Percentiles rank a stretch among this genome's conserved stretches.
These are phyloP conservation scores for Metschnikowia shivogae DNA, from an alignment of 805 yeast genomes.

Conservation along the genomic window DNA sequence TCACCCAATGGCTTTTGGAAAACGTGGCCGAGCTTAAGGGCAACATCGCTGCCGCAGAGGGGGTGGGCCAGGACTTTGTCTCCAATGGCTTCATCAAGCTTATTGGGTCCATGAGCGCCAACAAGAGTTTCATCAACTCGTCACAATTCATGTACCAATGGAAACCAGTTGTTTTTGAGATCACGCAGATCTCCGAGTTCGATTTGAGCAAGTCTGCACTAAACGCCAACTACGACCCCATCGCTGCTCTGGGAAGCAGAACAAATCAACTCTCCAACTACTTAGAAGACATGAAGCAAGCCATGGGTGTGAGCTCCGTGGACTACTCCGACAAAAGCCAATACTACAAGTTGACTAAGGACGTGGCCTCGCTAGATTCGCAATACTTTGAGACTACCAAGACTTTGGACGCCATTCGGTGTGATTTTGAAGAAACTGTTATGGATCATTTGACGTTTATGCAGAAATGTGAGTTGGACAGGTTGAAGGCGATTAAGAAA, in stretches of 20 bases:
- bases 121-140: constrained; percentile 63
- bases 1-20: constrained; percentile 55
- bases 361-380: constrained; percentile 55
- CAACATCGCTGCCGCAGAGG: constrained; percentile 58
- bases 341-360: constrained; percentile 48
- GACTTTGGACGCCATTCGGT: constrained; percentile 60
- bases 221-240: constrained; percentile 10
- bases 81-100: constrained; percentile 56
- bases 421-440: constrained; percentile 68
- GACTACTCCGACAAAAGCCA: constrained; percentile 49
- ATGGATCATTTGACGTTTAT: constrained; percentile 70
- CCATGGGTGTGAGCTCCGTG: constrained; percentile 39
- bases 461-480: constrained; percentile 79
- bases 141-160: constrained; percentile 76
- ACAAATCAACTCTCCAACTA: constrained; percentile 24
- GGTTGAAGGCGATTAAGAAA: constrained; percentile 71
- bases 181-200: constrained; percentile 25
- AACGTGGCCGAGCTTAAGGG: constrained; percentile 40
- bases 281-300: constrained; percentile 43
- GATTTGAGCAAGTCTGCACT: constrained; percentile 10
- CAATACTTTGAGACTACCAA: constrained; percentile 46
- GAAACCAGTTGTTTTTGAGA: constrained; percentile 63
- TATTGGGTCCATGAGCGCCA: constrained; percentile 54
- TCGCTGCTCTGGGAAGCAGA: constrained; percentile 14
- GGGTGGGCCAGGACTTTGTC: constrained; percentile 69